Base-by-base conservation (phyloP, 176 grass and related monocot species). In the Paspalum vaginatum region DNA sequence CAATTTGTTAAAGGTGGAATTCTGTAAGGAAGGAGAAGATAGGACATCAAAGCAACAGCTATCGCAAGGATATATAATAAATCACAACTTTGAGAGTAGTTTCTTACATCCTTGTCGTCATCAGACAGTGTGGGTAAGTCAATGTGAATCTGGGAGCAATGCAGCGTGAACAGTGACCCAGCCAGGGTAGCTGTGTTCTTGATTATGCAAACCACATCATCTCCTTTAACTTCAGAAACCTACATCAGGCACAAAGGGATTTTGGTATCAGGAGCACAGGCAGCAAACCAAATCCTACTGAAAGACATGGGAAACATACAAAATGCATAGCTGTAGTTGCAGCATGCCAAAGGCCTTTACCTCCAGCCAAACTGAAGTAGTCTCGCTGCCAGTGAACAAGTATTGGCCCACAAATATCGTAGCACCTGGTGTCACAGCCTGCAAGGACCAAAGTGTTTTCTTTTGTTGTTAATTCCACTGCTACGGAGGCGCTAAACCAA, bases 381-480 rank as follows among this genome's bases (percentile, higher is more conserved):
- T 99, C 82, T 99, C 97, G 16, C 97, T 96, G 18, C 97, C 97
- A n/a, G 97, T 99, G 86, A 99, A 99, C 86, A 99, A 85, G 57
- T 99, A 99, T 74, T 99, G 97, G 1, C 97, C 97, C 17, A 99
- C 92, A 77, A 99, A 99, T 88, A 99, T 99, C 5, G 97, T 93
- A 70, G 83, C 97, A 48, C 93, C 93, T 45, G 90, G 93, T 46
- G 86, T 99, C 71, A 99, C 68, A 62, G 93, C 88, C 97, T 96
- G 86, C 75, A 83, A 79, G 20, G 53, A 43, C 76, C 21, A 59
- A 47, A 77, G 9, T 8, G 11, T 13, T 32, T 55, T 40, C 60
- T 54, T 57, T 83, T 20, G 51, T 1, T 38, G 32, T 32, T 32
- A 32, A 32, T 32, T 3, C 32, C 32, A 32, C 32, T 3, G 32